Conservation (phyloP, 345 rosid genomes). For the Linum lewisii region DNA sequence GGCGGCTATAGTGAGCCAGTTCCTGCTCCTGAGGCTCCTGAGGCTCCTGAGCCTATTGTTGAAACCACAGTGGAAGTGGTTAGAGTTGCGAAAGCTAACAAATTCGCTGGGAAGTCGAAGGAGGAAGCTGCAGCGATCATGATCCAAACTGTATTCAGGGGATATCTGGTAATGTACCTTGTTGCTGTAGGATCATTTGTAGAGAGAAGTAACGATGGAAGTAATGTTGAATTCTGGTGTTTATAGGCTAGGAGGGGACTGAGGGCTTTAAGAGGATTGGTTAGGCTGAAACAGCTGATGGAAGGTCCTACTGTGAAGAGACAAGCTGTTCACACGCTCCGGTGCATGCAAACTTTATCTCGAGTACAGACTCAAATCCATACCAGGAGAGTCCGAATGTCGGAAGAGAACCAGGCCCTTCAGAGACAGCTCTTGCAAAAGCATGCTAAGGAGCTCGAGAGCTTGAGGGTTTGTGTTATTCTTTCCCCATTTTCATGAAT, state of each 20-base stretch:
- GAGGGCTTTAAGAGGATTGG: conserved; percentile 8
- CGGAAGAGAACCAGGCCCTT: conserved; percentile 8
- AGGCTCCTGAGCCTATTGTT: conserved; percentile 2
- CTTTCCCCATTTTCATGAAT: background rate
- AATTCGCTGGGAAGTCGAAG: conserved; percentile 5
- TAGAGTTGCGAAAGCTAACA: background rate
- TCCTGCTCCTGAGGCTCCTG: conserved; percentile 6
- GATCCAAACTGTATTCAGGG: conserved; percentile 6
- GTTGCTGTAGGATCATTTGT: background rate
- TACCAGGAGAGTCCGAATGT: conserved; percentile 8
- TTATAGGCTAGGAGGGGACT: conserved; percentile 8
- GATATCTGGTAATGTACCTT: background rate
- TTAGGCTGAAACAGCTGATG: conserved; percentile 4
- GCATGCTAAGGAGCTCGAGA: conserved; percentile 39
- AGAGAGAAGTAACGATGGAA: background rate
- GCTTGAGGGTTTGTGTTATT: conserved; percentile 29
- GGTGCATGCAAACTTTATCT: conserved; percentile 10
- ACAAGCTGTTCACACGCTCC: conserved; percentile 2
- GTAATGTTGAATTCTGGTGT: background rate
- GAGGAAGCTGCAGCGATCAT: conserved; percentile 9
- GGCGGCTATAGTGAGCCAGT: background rate
- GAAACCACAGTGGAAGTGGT: conserved; percentile 3
- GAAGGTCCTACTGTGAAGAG: conserved; percentile 4
- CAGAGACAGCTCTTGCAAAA: conserved; percentile 47
- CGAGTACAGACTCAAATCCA: background rate